These are phyloP conservation scores for Trichoderma arundinaceum DNA, from an alignment of 2,329 filamentous ascomycete genomes.

Conservation along the genomic window DNA sequence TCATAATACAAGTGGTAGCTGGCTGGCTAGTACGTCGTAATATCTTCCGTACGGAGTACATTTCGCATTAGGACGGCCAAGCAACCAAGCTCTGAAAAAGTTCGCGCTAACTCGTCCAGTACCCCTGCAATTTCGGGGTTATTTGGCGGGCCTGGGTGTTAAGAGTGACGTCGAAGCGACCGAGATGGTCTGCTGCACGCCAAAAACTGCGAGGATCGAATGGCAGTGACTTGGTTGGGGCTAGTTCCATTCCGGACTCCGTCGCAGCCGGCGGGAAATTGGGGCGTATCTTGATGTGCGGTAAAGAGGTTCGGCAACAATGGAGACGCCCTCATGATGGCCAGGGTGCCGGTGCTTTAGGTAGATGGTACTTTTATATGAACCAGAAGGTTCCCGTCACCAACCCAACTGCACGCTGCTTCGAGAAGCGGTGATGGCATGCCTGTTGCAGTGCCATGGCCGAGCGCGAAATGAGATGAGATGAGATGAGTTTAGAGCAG, in stretches of 20 bases:
- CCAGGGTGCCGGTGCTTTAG: neutral
- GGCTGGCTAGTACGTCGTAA: neutral
- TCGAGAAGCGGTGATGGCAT: conserved; percentile 5
- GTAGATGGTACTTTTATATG: conserved; percentile 17
- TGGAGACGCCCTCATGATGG: conserved; percentile 23
- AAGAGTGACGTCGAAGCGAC: conserved; percentile 27
- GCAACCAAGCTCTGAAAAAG: conserved; percentile 26
- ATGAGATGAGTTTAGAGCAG: neutral
- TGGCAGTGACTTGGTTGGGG: conserved; percentile 22
- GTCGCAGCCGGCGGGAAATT: conserved; percentile 26
- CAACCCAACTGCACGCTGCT: conserved; percentile 18
- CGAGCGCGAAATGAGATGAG: conserved; percentile 6
- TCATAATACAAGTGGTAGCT: neutral
- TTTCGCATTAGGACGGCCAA: conserved; percentile 28
- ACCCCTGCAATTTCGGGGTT: conserved; percentile 30
- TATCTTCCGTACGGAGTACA: conserved; percentile 23
- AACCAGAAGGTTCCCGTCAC: neutral
- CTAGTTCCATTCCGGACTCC: conserved; percentile 28
- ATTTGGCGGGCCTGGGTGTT: conserved; percentile 23
- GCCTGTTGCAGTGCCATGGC: conserved; percentile 13
- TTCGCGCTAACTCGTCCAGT: conserved; percentile 16
- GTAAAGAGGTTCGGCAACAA: conserved; percentile 23
- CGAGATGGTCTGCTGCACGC: conserved; percentile 27
- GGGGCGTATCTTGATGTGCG: conserved; percentile 20
- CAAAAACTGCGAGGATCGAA: conserved; percentile 29